A percentile compares a stretch with the other conserved stretches of the same genome.
These are phyloP conservation scores for Pycnococcus provasolii DNA, from an alignment of 139 green algal species.

Conservation along the genomic window DNA sequence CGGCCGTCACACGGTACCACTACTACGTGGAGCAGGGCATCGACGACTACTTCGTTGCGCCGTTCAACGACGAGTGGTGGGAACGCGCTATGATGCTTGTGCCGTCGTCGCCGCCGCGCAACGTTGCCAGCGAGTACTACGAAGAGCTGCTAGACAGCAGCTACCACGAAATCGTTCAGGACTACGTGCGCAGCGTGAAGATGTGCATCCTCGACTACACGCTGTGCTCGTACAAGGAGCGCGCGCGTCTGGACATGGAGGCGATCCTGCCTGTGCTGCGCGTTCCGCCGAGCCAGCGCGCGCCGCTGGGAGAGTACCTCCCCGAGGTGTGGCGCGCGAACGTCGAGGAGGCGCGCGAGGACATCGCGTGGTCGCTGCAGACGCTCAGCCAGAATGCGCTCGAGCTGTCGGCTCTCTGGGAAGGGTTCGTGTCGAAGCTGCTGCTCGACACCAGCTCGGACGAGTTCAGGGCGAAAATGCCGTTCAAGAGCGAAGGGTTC, in stretches of 20 bases:
- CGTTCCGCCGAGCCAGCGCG: neutral
- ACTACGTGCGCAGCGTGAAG: slow-evolving; percentile 48
- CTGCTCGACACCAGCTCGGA: slow-evolving; percentile 8
- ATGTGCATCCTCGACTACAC: slow-evolving; percentile 56
- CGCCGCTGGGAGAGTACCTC: slow-evolving; percentile 28
- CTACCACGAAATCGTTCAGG: slow-evolving; percentile 47
- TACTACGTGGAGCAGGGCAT: slow-evolving; percentile 58
- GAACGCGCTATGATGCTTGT: slow-evolving; percentile 46
- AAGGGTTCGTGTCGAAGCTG: slow-evolving; percentile 37
- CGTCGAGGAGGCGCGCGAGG: slow-evolving; percentile 45
- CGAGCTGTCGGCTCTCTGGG: slow-evolving; percentile 53
- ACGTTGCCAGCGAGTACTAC: slow-evolving; percentile 41
- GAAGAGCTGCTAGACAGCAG: slow-evolving; percentile 37
- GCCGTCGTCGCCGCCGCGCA: slow-evolving; percentile 25
- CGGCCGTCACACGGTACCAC: slow-evolving; percentile 47
- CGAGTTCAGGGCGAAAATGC: slow-evolving; percentile 1
- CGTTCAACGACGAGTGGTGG: slow-evolving; percentile 46
- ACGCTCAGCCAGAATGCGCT: slow-evolving; percentile 54
- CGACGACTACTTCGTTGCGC: slow-evolving; percentile 32
- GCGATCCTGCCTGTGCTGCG: slow-evolving; percentile 31
- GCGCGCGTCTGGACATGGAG: slow-evolving; percentile 41
- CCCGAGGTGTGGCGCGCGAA: slow-evolving; percentile 37
- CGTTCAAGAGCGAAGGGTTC: slow-evolving; percentile 42
- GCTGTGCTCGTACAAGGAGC: slow-evolving; percentile 35
- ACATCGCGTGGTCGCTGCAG: slow-evolving; percentile 64